Percentiles rank a stretch among this genome's conserved stretches.
Conservation (phyloP, 768 basidiomycete genomes). For the Daedaleopsis sinensis region DNA sequence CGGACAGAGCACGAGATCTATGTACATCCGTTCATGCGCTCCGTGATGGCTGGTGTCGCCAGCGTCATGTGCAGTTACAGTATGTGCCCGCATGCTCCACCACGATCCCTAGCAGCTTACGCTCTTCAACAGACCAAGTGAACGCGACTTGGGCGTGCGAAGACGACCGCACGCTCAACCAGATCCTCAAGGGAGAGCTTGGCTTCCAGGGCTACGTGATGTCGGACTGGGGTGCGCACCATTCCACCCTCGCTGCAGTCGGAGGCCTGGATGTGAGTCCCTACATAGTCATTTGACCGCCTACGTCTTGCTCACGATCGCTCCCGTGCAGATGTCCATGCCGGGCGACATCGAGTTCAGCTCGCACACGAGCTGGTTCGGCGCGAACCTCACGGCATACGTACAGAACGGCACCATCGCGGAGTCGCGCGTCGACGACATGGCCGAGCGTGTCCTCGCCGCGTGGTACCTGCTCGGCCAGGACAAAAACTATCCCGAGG, state of each 20-base stretch:
- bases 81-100: constrained; percentile 32
- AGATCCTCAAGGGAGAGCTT: constrained; percentile 73
- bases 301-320: neutral
- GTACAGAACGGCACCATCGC: constrained; percentile 77
- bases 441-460: constrained; percentile 81
- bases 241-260: constrained; percentile 61
- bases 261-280: constrained; percentile 64
- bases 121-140: constrained; percentile 49
- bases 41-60: constrained; percentile 74
- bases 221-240: constrained; percentile 74
- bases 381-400: constrained; percentile 65
- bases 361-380: constrained; percentile 61
- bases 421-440: constrained; percentile 68
- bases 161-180: constrained; percentile 70
- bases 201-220: constrained; percentile 81
- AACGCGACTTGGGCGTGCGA: constrained; percentile 79
- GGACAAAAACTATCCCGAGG: constrained; percentile 62
- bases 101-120: neutral
- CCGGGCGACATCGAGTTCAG: constrained; percentile 58
- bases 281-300: neutral
- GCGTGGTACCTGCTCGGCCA: constrained; percentile 70
- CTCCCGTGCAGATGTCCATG: constrained; percentile 63
- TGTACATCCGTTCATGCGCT: constrained; percentile 66
- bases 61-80: constrained; percentile 81
- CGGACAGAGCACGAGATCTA: constrained; percentile 79